A percentile compares a stretch with the other conserved stretches of the same genome.
These are phyloP conservation scores for Rachicladosporium sp. DNA, from an alignment of 2,329 filamentous ascomycete genomes.

Conservation along the genomic window DNA sequence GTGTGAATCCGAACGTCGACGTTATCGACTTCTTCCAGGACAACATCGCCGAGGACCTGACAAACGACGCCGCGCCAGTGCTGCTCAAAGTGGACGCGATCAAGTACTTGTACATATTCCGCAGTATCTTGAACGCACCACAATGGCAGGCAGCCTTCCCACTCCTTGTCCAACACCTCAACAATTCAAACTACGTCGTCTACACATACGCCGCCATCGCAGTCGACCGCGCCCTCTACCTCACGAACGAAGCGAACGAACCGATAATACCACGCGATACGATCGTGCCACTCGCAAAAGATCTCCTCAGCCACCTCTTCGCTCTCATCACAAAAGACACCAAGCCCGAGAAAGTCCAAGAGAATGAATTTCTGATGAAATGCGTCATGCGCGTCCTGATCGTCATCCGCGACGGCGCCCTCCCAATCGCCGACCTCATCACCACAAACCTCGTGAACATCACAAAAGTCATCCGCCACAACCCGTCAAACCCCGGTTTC, in stretches of 20 bases:
- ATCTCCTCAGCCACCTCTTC: conserved; percentile 82
- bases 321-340: conserved; percentile 75
- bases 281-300: conserved; percentile 70
- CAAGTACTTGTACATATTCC: conserved; percentile 95
- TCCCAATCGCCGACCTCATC: conserved; percentile 63
- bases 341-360: conserved; percentile 84
- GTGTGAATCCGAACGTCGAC: conserved; percentile 62
- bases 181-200: conserved; percentile 83
- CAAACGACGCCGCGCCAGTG: conserved; percentile 59
- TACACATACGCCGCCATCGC: conserved; percentile 96
- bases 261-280: conserved; percentile 69
- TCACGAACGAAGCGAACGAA: conserved; percentile 62
- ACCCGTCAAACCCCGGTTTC: conserved; percentile 94
- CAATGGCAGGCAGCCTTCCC: conserved; percentile 87
- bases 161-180: conserved; percentile 80
- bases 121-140: conserved; percentile 80
- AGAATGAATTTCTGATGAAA: conserved; percentile 97
- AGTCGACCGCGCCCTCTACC: conserved; percentile 81
- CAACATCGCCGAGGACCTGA: conserved; percentile 78
- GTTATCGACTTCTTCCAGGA: conserved; percentile 93
- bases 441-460: conserved; percentile 76
- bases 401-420: conserved; percentile 73
- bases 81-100: conserved; percentile 96
- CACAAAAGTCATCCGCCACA: conserved; percentile 80
- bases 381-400: conserved; percentile 97